Evolutionary conservation across 768 basidiomycete species (phyloP), one percentile per base, ranked within the genome.

Genomic region (Royoungia palumana): DNA sequence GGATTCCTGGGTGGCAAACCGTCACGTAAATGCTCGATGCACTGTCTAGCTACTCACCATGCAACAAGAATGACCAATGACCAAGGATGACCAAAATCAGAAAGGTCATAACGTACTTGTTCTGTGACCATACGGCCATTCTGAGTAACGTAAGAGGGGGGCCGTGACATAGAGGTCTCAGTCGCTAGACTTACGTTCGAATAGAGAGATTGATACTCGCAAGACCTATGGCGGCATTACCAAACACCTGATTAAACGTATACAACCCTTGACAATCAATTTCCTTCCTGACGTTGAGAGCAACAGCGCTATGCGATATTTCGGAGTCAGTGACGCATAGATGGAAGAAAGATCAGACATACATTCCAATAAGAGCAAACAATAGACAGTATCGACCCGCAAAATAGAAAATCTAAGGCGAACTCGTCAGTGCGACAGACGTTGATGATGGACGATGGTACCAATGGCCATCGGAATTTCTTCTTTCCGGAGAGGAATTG

Each of bases 171-270:
- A 37, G 12, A 13, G 24, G 34, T n/a, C 30, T 22, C 19, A 20
- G 8, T 46, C 16, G 46, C 45, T 21, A 2, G 1, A 69, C 80
- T 55, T 62, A 85, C 83, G 85, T 86, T 64, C 84, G 70, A 34
- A 87, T 67, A 2, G 81, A 82, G 10, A 87, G 73, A 59, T 87
- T 87, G 49, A 87, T 78, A 60, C 82, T 85, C 12, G 85, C 84
- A 4, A 86, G 70, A 21, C 85, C 85, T 35, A 86, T 78, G 19
- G 84, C 71, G 16, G 79, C 77, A 64, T 85, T 84, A 16, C 85
- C 85, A 46, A 80, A 73, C 40, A 80, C 74, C 64, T 77, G 75
- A 51, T 82, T 84, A 60, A 85, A 85, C 1, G 82, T 85, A 56
- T 86, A 87, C 20, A 87, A 64, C 5, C 70, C 76, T 58, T 87